Evolutionary conservation across 805 yeast species (phyloP), one percentile per base, ranked within the genome.

Genomic region (Saccharomycopsis vini): DNA sequence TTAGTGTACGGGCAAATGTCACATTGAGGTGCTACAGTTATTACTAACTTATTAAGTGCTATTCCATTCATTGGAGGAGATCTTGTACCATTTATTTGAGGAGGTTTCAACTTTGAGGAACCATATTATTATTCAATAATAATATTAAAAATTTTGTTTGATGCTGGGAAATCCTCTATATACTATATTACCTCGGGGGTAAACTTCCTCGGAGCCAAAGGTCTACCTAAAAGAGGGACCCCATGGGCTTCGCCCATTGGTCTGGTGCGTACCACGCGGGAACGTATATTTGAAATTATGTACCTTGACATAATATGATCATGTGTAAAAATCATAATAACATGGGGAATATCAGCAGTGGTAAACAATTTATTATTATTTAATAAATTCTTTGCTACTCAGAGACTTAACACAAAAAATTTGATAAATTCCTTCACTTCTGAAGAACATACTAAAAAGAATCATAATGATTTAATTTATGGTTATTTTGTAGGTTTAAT

Each of bases 1-100:
- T 18, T 40, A 23, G 43, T 40, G 13, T 40, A 40, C 19, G 43
- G 43, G 21, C 43, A 40, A 33, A 40, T 40, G 43, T 20, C 31
- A 19, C 43, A 40, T 33, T 40, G 43, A 33, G 43, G 39, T 19
- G 41, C 41, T 20, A 38, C 41, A 29, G 41, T 38, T 16, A 38
- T 38, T 30, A 38, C 41, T 38, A 38, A 38, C 26, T 30, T 38
- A 30, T 28, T 38, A 26, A 6, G 16, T 28, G 41, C 41, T 18
- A 30, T 38, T 18, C 41, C 41, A 30, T 28, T 38, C 20, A 28
- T 38, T 28, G 42, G 42, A 20, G 20, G 16, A 7, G 42, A 39
- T 18, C 5, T 39, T 5, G 42, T 31, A 10, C 42, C 34, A 24
- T 39, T 39, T 16, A 10, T 12, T 7, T 35, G 9, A 35, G 22